Evolutionary conservation across 2,329 filamentous ascomycete genomes (phyloP).

Genomic region (Fusarium sacchari): DNA sequence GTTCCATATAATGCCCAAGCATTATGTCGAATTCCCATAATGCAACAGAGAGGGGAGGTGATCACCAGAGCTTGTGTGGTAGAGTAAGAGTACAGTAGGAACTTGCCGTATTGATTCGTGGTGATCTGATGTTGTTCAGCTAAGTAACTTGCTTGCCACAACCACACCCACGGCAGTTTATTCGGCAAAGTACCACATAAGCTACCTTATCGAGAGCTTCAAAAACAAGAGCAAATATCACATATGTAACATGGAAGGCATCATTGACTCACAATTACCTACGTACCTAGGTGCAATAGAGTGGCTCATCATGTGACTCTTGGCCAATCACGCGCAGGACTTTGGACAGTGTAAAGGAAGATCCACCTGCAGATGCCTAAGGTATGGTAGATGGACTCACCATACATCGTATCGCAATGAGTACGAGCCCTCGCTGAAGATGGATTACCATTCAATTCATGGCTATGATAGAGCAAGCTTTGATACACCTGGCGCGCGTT

Average conservation of each 20-base stretch:
- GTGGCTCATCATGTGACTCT: constrained; percentile 29
- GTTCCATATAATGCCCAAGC: constrained; percentile 26
- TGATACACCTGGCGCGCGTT: constrained; percentile 63
- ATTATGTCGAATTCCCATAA: constrained; percentile 14
- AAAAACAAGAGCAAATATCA: not conserved
- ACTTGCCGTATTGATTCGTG: not conserved
- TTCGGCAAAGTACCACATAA: no score
- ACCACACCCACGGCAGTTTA: not conserved
- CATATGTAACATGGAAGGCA: not conserved
- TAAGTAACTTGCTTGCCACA: not conserved
- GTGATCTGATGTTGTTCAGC: constrained; percentile 19
- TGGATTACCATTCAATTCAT: constrained; percentile 70
- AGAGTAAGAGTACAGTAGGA: not conserved
- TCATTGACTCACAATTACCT: not conserved
- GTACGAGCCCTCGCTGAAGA: constrained; percentile 47
- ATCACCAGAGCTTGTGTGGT: not conserved
- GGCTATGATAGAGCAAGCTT: constrained; percentile 71
- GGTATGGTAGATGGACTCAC: constrained; percentile 8
- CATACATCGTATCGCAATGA: constrained; percentile 35
- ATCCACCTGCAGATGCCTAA: constrained; percentile 21
- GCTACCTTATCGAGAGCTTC: not conserved
- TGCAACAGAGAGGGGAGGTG: not conserved
- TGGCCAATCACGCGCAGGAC: not conserved
- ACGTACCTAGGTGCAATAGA: not conserved
- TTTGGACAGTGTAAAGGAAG: not conserved